Base-by-base conservation (phyloP, 192 early-diverging fungal species). In the Coemansia sp. region DNA sequence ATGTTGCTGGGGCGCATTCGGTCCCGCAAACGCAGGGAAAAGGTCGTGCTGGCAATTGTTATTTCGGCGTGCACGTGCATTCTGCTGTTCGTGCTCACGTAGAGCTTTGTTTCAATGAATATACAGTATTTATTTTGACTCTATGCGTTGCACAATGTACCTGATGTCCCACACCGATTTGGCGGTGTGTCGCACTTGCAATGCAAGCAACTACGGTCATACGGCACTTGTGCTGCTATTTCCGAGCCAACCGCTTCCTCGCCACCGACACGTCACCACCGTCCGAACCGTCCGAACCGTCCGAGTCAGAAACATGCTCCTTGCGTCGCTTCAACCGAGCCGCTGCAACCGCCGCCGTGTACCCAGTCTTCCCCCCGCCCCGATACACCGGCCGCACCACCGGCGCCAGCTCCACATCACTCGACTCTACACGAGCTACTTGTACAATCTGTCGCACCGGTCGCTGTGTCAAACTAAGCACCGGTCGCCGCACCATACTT, bases 1-100 rank as follows among this genome's bases (percentile, higher is more conserved):
- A 56, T 81, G 51, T 43, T 81, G 22, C 72, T 81, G n/a, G 69
- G 73, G 9, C 60, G 73, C 11, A 81, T 81, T 48, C 68, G 78
- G 50, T 81, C 72, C 18, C 73, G 78, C 22, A 74, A 74, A 58
- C 78, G 78, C 69, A 74, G 64, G 50, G 78, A 81, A 57, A 74
- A 81, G 53, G 72, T 81, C 8, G 69, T 81, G 29, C 63, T 81
- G 27, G 72, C 72, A 4, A 69, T 71, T 26, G 69, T 75, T 3
- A 41, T 81, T 18, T 62, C 78, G 4, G 45, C 71, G 43, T 81
- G 72, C 69, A 68, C 71, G 19, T 75, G 62, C 20, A 66, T 81
- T 58, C 26, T 81, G 24, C 51, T 75, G 18, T 72, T 68, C 52
- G 69, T 75, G n/a, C 20, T 68, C 20, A 52, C 51, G 8, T 52